Evolutionary conservation across 2,329 filamentous ascomycete genomes (phyloP), one percentile per base, ranked within the genome.

Genomic region (Macrophomina tecta): DNA sequence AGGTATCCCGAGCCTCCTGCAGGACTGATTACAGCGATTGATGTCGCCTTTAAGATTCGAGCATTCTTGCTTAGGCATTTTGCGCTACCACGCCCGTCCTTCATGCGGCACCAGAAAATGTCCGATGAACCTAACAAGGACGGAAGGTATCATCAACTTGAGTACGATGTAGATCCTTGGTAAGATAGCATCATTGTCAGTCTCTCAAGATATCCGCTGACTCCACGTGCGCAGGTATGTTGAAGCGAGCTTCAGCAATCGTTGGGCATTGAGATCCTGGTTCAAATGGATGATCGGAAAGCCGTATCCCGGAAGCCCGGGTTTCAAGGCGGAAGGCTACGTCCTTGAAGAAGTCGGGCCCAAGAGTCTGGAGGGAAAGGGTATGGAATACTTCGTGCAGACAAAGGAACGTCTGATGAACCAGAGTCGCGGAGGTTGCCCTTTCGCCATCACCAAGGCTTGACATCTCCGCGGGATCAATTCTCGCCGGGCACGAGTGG

Each of bases 161-260:
- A 80, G 45, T 91, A 87, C 77, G 82, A 89, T 32, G 85, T 86
- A 11, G 85, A 87, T 55, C 90, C 90, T 2, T 91, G 86, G 77
- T 92, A 40, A 61, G 42, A 14, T 9, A 11, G 14, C 4, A 5
- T 12, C 11, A 5, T 11, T 55, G 32, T 38, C 28, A 34, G 16
- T 34, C 45, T 16, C 6, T 34, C n/a, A 12, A 9, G n/a, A 6
- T 23, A 7, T 42, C 6, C 34, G 36, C 62, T 64, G 23, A 64
- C 38, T 28, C 14, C n/a, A 23, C 11, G 6, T 38, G 14, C n/a
- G 7, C 46, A 65, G 76, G 77, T 77, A 74, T 76, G 81, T 86
- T 30, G 82, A 85, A 68, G 82, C 83, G 34, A 90, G 85, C 0
- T 75, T 86, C 48, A 87, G 83, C 86, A 87, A 84, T 72, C 85